Evolutionary conservation across 768 basidiomycete genomes (phyloP).

Genomic region (Boletus eberwhitei): DNA sequence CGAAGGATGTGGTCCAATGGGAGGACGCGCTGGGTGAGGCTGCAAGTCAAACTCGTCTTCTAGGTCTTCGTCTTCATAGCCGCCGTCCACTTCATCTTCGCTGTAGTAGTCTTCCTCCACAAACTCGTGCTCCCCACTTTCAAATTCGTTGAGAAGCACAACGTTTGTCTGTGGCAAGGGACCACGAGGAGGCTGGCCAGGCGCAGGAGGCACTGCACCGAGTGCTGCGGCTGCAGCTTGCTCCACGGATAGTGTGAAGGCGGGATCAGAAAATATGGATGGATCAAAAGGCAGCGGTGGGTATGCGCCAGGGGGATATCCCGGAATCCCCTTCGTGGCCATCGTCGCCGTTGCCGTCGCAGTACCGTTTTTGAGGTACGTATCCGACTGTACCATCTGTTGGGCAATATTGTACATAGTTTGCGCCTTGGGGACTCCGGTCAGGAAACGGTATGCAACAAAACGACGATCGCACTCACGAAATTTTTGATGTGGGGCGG

Average conservation of each 20-base stretch:
- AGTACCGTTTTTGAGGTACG: conserved; percentile 36
- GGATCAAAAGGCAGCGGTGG: conserved; percentile 48
- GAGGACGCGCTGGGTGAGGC: conserved; percentile 22
- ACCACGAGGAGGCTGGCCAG: conserved; percentile 33
- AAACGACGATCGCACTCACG: conserved; percentile 42
- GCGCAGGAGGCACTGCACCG: conserved; percentile 27
- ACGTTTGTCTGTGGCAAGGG: conserved; percentile 33
- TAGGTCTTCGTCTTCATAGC: conserved; percentile 38
- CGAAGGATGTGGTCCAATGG: conserved; percentile 13
- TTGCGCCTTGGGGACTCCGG: conserved; percentile 44
- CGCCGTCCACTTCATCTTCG: conserved; percentile 45
- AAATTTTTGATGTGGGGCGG: conserved; percentile 68
- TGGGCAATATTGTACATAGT: conserved; percentile 70
- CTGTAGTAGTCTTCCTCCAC: conserved; percentile 45
- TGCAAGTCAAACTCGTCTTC: conserved; percentile 31
- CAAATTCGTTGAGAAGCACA: conserved; percentile 39
- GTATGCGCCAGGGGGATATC: conserved; percentile 42
- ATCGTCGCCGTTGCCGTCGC: conserved; percentile 30
- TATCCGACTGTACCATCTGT: conserved; percentile 52
- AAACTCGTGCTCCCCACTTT: conserved; percentile 34
- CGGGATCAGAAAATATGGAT: conserved; percentile 52
- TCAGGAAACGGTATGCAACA: conserved; percentile 26
- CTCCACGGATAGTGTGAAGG: conserved; percentile 49
- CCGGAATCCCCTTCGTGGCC: conserved; percentile 34
- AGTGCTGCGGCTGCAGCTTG: conserved; percentile 41